Percentiles rank a stretch among this genome's conserved stretches.
These are phyloP conservation scores for Phytophthora boehmeriae DNA, from an alignment of 352 stramenopile genomes.

Conservation along the genomic window DNA sequence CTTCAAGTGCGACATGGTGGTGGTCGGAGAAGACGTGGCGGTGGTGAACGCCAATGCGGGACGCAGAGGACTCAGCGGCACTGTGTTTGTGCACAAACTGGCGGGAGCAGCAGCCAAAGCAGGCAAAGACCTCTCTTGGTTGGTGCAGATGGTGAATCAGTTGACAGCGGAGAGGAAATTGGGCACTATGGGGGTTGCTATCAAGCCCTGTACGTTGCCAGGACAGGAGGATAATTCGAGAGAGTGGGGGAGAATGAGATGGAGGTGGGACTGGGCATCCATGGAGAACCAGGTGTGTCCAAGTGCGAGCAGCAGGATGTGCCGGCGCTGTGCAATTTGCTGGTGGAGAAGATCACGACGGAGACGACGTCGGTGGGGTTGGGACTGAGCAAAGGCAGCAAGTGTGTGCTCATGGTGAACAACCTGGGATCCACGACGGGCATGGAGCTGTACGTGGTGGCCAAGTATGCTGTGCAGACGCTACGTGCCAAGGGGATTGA, in stretches of 20 bases:
- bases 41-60: constrained; percentile 95
- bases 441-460: constrained; percentile 96
- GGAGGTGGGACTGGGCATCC: constrained; percentile 97
- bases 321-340: constrained; percentile 47
- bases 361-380: constrained; percentile 45
- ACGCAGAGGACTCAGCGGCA: constrained; percentile 96
- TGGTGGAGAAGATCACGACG: constrained; percentile 61
- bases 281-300: constrained; percentile 90
- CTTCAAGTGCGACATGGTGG: constrained; percentile 93
- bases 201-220: constrained; percentile 95
- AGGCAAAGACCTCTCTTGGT: constrained; percentile 77
- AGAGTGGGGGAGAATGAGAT: constrained; percentile 66
- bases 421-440: constrained; percentile 95
- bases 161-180: constrained; percentile 72
- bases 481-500: constrained; percentile 66
- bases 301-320: constrained; percentile 65
- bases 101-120: constrained; percentile 89
- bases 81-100: constrained; percentile 97
- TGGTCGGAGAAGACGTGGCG: constrained; percentile 95
- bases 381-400: constrained; percentile 39
- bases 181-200: constrained; percentile 94
- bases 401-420: constrained; percentile 93
- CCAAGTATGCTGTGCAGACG: constrained; percentile 75
- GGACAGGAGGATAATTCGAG: constrained; percentile 77
- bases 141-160: constrained; percentile 69